A percentile compares a stretch with the other conserved stretches of the same genome.
Conservation (phyloP, 352 stramenopile species). For the Phytophthora nicotianae region DNA sequence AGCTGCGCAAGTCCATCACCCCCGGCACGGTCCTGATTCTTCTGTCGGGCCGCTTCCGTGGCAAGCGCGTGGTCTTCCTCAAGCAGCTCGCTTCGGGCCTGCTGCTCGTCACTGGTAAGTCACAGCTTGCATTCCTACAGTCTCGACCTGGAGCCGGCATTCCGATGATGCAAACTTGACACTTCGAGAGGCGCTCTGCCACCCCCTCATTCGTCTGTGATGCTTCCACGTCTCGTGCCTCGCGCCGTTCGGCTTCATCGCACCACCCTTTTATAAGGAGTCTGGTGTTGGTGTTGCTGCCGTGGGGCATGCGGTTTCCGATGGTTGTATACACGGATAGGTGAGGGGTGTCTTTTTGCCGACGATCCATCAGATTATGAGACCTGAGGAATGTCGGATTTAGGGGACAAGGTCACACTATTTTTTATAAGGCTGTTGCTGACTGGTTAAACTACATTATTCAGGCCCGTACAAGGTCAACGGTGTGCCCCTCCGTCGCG, state of each 20-base stretch:
- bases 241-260: not conserved
- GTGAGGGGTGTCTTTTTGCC: constrained; percentile 37
- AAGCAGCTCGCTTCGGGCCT: constrained; percentile 97
- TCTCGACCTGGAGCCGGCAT: constrained; percentile 17
- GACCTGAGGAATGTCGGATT: constrained; percentile 76
- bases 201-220: constrained; percentile 10
- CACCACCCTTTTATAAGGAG: not conserved
- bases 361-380: constrained; percentile 88
- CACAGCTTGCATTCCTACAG: not conserved
- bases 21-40: constrained; percentile 98
- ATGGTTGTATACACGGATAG: constrained; percentile 2
- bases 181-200: constrained; percentile 49
- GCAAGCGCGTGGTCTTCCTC: constrained; percentile 98
- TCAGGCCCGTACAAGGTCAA: constrained; percentile 99
- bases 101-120: constrained; percentile 94
- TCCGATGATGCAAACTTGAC: constrained; percentile 81
- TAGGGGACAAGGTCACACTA: not conserved
- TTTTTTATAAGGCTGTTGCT: not conserved
- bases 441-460: constrained; percentile 1
- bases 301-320: not conserved
- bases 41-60: constrained; percentile 95
- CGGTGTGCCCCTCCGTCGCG: constrained; percentile 96
- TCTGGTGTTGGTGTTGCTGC: not conserved
- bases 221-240: constrained; percentile 1
- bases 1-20: constrained; percentile 96